Percentiles rank a stretch among this genome's conserved stretches.
These are phyloP conservation scores for Crotalaria pallida DNA, from an alignment of 306 rosid genomes.

Conservation along the genomic window DNA sequence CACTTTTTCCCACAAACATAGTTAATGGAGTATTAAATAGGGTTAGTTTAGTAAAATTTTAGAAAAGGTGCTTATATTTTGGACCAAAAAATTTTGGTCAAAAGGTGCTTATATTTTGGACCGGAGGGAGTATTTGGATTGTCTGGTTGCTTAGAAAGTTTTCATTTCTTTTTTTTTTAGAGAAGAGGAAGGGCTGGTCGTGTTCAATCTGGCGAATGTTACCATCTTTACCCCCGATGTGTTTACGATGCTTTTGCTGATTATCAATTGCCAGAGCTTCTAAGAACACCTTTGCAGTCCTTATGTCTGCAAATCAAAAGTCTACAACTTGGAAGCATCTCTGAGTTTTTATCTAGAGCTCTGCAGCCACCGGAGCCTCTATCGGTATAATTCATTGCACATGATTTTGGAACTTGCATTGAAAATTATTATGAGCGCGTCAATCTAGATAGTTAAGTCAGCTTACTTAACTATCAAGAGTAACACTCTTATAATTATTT, in stretches of 20 bases:
- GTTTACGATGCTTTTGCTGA: constrained; percentile 82
- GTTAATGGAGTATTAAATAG: no score
- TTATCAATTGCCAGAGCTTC: constrained; percentile 90
- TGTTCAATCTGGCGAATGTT: constrained; percentile 93
- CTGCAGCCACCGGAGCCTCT: constrained; percentile 85
- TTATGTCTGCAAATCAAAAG: constrained; percentile 95
- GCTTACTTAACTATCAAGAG: no score
- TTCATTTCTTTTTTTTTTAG: constrained; percentile 31
- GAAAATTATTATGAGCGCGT: no score
- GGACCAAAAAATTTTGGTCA: no score
- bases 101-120: no score
- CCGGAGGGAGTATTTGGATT: constrained; percentile 25
- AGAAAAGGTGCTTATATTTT: no score
- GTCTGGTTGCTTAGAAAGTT: constrained; percentile 1
- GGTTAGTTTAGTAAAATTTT: no score
- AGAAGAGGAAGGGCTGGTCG: constrained; percentile 99
- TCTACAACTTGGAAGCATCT: constrained; percentile 87
- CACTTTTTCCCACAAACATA: no score
- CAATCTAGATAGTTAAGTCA: no score
- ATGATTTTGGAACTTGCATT: constrained; percentile 20
- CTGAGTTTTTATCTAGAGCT: constrained; percentile 91
- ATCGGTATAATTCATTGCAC: constrained; percentile 51
- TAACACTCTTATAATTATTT: no score
- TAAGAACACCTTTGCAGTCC: constrained; percentile 95
- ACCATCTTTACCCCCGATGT: constrained; percentile 88